phyloP scores from a whole-genome alignment of 2,329 filamentous ascomycete species.

The Didymella pomorum region DNA sequence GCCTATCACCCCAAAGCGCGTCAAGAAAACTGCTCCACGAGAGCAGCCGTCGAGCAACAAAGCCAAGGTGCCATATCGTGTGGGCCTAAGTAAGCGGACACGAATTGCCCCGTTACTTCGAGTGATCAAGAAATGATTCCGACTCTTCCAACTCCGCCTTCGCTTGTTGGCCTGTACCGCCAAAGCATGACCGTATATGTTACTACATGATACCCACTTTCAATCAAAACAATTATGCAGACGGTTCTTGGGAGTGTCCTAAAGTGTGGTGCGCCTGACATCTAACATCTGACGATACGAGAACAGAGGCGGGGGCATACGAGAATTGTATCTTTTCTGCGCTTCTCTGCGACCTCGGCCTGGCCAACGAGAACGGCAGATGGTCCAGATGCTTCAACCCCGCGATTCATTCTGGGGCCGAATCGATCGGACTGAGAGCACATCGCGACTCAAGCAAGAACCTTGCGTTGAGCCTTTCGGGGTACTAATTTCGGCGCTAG shows the following conservation, averaged over 20 bases:
- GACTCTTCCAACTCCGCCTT: neutral
- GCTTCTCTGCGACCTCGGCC: neutral
- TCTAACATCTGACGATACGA: neutral
- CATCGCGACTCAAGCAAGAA: neutral
- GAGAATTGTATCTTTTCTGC: neutral
- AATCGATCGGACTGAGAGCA: neutral
- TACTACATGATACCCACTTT: slow-evolving; percentile 14
- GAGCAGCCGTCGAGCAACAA: slow-evolving; percentile 40
- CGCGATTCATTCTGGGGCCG: neutral
- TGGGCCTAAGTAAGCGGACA: slow-evolving; percentile 59
- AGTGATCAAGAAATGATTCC: slow-evolving; percentile 53
- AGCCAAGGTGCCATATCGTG: slow-evolving; percentile 55
- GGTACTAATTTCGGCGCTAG: slow-evolving; percentile 8
- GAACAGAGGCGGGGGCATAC: neutral
- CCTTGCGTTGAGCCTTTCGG: neutral
- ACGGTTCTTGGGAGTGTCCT: neutral
- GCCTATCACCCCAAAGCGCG: slow-evolving; percentile 22
- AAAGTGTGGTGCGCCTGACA: slow-evolving; percentile 5
- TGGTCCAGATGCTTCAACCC: neutral
- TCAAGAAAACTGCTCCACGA: slow-evolving; percentile 11
- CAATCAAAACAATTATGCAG: slow-evolving; percentile 3
- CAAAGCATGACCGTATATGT: neutral
- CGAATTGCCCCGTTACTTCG: slow-evolving; percentile 59
- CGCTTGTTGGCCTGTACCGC: neutral
- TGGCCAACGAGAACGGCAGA: neutral